A percentile compares a stretch with the other conserved stretches of the same genome.
Evolutionary conservation across 495 filamentous ascomycete species (phyloP).

Genomic region (Polyplosphaeria fusca): DNA sequence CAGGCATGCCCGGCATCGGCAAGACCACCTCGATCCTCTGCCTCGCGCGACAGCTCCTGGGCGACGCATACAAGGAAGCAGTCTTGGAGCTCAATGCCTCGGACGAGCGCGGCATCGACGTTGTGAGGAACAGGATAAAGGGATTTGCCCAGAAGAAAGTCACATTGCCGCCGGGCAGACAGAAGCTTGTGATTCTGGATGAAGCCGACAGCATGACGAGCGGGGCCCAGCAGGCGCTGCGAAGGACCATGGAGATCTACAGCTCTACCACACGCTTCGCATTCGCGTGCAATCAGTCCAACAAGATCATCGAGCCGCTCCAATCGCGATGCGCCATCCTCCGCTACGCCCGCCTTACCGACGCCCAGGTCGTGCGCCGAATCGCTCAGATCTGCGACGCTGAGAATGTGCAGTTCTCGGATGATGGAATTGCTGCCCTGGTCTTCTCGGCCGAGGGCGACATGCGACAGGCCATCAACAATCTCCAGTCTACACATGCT

Average conservation of each 20-base stretch:
- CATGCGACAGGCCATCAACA: constrained; percentile 99
- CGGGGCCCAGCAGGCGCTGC: constrained; percentile 91
- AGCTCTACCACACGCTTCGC: constrained; percentile 94
- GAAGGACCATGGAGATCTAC: constrained; percentile 99
- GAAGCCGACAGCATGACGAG: constrained; percentile 96
- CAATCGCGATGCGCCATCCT: constrained; percentile 97
- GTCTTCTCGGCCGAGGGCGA: constrained; percentile 97
- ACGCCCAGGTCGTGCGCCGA: constrained; percentile 85
- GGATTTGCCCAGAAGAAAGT: constrained; percentile 99
- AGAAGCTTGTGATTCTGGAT: constrained; percentile 96
- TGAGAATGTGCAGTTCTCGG: constrained; percentile 71
- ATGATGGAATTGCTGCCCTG: constrained; percentile 91
- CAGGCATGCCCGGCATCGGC: constrained; percentile 97
- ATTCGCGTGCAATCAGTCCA: constrained; percentile 97
- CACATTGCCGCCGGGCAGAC: constrained; percentile 81
- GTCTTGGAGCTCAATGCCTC: constrained; percentile 94
- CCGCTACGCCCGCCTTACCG: constrained; percentile 87
- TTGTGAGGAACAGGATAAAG: constrained; percentile 98
- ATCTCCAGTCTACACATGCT: constrained; percentile 90
- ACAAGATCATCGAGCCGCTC: constrained; percentile 98
- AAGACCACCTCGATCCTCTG: constrained; percentile 97
- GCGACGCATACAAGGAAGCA: constrained; percentile 94
- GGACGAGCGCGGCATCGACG: constrained; percentile 98
- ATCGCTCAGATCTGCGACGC: constrained; percentile 88
- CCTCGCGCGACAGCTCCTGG: constrained; percentile 86